Base-by-base conservation (phyloP, 139 green algal species). In the Asterochloris erici region DNA sequence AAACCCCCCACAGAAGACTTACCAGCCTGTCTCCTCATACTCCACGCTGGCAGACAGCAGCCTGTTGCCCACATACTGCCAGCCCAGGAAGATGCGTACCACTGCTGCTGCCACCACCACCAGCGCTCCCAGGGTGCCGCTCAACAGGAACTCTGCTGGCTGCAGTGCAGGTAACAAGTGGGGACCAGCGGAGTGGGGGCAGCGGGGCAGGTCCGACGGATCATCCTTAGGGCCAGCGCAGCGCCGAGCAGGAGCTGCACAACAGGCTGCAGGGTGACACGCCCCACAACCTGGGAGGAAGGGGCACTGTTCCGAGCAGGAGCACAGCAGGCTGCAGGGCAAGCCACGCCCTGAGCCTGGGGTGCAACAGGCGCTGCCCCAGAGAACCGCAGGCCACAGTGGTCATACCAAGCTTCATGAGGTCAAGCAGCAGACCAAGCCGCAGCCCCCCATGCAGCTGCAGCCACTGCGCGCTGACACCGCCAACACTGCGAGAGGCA, bases 51-150 rank as follows among this genome's bases (percentile, higher is more conserved):
- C 96, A 29, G 79, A 91, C 61, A 98, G 90, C 61, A 99, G 86
- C 11, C 96, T 87, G 76, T 97, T 93, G 12, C 91, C 91, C 15
- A 99, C 95, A 78, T 98, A 99, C 13, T 86, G 84, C 96, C 96
- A 99, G 23, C 91, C 93, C n/a, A 98, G 88, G 85, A 94, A 97
- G 79, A 98, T 94, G 81, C 95, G 93, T 73, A 97, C 78, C 21
- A 90, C 84, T 0, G 91, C 89, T 13, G 94, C 73, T 4, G 92
- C 90, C 24, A 95, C 93, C n/a, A 96, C 92, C 63, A 97, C 23
- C 63, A 94, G 81, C 1, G 83, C 86, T 24, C 94, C 95, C 2
- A 88, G 85, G 9, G 82, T 78, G 15, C 81, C 89, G 77, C 81
- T 89, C 38, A 96, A 83, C 14, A 90, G 75, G 74, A 91, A 96